Evolutionary conservation across 2,329 filamentous ascomycete genomes (phyloP).

Genomic region (Raffaelea deltoideospora): DNA sequence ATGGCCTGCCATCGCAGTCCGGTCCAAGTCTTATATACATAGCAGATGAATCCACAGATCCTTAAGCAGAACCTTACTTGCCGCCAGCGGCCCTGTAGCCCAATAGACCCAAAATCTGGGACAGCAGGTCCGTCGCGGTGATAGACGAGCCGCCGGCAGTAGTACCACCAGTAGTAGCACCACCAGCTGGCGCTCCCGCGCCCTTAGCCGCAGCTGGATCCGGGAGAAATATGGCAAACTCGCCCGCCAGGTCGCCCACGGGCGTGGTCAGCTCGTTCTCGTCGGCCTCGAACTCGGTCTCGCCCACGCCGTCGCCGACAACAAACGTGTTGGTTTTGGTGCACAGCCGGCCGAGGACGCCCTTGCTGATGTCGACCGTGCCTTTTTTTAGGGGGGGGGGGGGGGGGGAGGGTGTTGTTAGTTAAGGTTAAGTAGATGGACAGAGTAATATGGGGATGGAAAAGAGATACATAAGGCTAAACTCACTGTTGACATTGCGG

Average conservation of each 20-base stretch:
- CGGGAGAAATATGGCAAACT: constrained; percentile 19
- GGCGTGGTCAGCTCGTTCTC: constrained; percentile 22
- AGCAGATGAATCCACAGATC: too few relatives aligned
- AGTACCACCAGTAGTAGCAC: too few relatives aligned
- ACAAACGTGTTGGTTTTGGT: constrained; percentile 20
- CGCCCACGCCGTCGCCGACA: constrained; percentile 19
- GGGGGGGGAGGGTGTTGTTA: not conserved
- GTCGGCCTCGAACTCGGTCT: constrained; percentile 23
- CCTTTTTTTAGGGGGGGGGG: constrained; percentile 7
- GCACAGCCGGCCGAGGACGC: constrained; percentile 20
- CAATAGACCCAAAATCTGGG: too few relatives aligned
- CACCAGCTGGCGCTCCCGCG: not conserved
- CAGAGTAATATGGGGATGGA: too few relatives aligned
- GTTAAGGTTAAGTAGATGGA: too few relatives aligned
- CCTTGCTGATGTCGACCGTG: constrained; percentile 19
- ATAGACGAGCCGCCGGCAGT: too few relatives aligned
- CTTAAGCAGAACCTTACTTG: too few relatives aligned
- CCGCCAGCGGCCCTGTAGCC: too few relatives aligned
- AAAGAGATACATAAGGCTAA: not conserved
- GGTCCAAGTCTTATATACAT: too few relatives aligned
- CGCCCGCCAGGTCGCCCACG: constrained; percentile 17
- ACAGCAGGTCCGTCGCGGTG: too few relatives aligned
- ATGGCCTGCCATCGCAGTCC: too few relatives aligned
- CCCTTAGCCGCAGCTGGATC: not conserved
- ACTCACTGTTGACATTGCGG: constrained; percentile 19